Base-by-base conservation (phyloP, 1,284 basidiomycete genomes). In the Wolfiporia cocos region DNA sequence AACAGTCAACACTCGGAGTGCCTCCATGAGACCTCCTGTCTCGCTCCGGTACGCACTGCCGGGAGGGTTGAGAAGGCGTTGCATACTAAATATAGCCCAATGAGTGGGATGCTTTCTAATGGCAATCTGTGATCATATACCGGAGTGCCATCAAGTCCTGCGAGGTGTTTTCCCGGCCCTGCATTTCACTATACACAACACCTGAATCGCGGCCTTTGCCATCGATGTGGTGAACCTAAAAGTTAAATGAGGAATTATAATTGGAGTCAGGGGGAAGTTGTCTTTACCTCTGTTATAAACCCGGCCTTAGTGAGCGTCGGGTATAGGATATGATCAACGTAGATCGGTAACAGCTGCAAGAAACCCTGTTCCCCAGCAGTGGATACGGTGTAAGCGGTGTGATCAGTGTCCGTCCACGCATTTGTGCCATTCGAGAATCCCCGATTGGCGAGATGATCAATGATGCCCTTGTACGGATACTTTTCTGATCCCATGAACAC, bases 161-260 rank as follows among this genome's bases (percentile, higher is more conserved):
- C 0, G 88, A 79, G 4, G 88, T 91, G 58, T 98, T 98, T 68
- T 99, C 88, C 37, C 95, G 77, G 1, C 92, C 96, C 68, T 99
- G 95, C 96, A 99, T 99, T 68, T 95, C 90, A 54, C 86, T 91
- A 63, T 94, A 97, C 21, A 99, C 96, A 2, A 99, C 96, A 35
- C 96, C 96, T 9, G 91, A 89, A 58, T 99, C 83, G 56, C 95
- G 81, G 4, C 92, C 95, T 57, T 90, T 81, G 9, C 77, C 76
- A 62, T 98, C 89, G 55, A 98, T 82, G 63, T 98, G 94, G 62
- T 94, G 90, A 14, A 94, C 88, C 86, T 89, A 21, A 23, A 38
- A 34, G 4, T 14, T 20, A 23, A 20, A 40, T 54, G 26, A 23
- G 46, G 33, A 41, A 24, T 38, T 40, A 24, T 9, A 28, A 21